phyloP scores from a whole-genome alignment of 1,284 basidiomycete species.

The Puccinia novopanici region DNA sequence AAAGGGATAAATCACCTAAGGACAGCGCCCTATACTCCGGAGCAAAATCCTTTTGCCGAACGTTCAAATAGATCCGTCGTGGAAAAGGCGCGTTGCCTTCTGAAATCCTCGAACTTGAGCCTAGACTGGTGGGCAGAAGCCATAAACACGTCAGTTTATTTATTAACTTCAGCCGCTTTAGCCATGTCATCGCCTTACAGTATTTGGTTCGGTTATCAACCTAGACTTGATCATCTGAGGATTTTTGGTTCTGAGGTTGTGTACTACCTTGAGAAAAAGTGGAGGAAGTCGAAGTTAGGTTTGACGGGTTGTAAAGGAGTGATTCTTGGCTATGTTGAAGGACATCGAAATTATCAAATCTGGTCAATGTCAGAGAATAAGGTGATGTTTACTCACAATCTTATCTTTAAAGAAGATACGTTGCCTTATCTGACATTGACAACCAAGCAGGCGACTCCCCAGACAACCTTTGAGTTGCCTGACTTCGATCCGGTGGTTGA shows the following conservation, averaged over 20 bases:
- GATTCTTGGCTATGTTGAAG: constrained; percentile 5
- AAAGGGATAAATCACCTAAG: background rate
- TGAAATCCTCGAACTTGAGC: background rate
- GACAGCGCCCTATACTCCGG: background rate
- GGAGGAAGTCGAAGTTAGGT: background rate
- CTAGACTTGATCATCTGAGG: too few species aligned
- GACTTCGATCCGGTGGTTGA: too few species aligned
- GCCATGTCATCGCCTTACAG: too few species aligned
- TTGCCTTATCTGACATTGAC: too few species aligned
- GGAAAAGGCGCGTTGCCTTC: background rate
- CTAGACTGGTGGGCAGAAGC: background rate
- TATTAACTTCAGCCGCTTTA: background rate
- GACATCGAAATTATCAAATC: constrained; percentile 9
- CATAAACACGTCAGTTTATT: background rate
- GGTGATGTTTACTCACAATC: too few species aligned
- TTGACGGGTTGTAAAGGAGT: background rate
- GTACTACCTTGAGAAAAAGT: background rate
- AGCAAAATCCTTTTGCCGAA: constrained; percentile 5
- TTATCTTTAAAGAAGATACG: too few species aligned
- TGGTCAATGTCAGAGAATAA: too few species aligned
- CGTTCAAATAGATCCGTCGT: too few species aligned
- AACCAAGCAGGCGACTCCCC: too few species aligned
- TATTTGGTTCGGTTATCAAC: too few species aligned
- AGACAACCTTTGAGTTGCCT: too few species aligned
- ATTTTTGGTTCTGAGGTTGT: too few species aligned